A percentile compares a stretch with the other conserved stretches of the same genome.
Evolutionary conservation across 257 asterid species (phyloP).

Genomic region (Datura wrightii): DNA sequence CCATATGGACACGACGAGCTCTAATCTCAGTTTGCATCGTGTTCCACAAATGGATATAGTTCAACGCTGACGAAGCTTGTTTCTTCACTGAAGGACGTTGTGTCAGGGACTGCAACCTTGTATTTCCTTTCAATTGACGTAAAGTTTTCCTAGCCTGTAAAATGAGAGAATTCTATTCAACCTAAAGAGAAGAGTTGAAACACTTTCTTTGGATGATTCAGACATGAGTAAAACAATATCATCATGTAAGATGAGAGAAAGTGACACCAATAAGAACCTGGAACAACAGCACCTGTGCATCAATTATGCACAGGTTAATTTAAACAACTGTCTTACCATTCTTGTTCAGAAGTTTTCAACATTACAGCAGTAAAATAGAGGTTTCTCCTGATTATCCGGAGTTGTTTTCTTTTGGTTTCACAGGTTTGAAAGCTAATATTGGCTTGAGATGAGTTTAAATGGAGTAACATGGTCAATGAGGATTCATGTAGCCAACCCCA

Average conservation of each 20-base stretch:
- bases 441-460: constrained; percentile 12
- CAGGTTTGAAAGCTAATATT: neutral
- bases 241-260: neutral
- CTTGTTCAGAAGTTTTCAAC: neutral
- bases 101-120: constrained; percentile 62
- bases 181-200: neutral
- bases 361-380: neutral
- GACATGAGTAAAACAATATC: neutral
- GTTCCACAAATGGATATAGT: constrained; percentile 77
- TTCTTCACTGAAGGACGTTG: constrained; percentile 61
- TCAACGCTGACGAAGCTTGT: constrained; percentile 76
- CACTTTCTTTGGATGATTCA: constrained; percentile 11
- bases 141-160: constrained; percentile 73
- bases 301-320: neutral
- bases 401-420: neutral
- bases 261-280: neutral
- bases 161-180: constrained; percentile 29
- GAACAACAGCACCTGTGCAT: neutral
- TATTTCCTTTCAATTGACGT: constrained; percentile 59
- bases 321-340: neutral
- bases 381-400: neutral
- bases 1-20: constrained; percentile 79
- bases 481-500: neutral
- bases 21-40: constrained; percentile 71
- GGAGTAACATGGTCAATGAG: neutral